Evolutionary conservation across 768 basidiomycete genomes (phyloP).

Genomic region (Neoboletus subvelutipes): DNA sequence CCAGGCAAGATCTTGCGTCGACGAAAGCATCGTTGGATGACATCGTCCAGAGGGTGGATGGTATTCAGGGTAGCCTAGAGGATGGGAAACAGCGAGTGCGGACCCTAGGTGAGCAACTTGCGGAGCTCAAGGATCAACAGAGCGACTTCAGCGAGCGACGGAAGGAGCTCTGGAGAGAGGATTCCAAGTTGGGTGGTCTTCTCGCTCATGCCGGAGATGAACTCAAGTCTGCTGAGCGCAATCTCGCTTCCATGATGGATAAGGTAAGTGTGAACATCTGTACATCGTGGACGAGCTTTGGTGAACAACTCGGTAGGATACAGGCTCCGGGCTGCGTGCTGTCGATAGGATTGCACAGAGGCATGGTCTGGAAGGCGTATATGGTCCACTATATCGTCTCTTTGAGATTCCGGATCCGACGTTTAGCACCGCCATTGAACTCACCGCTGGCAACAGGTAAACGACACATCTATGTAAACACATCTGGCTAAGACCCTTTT

Average conservation of each 20-base stretch:
- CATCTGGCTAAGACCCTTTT: slow-evolving; percentile 3
- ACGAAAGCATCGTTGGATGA: slow-evolving; percentile 50
- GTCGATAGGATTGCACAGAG: slow-evolving; percentile 82
- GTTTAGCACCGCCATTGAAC: slow-evolving; percentile 90
- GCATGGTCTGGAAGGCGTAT: slow-evolving; percentile 76
- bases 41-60: slow-evolving; percentile 57
- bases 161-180: slow-evolving; percentile 95
- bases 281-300: neutral
- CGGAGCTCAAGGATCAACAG: slow-evolving; percentile 62
- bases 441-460: slow-evolving; percentile 94
- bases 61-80: slow-evolving; percentile 58
- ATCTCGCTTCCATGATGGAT: slow-evolving; percentile 91
- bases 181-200: slow-evolving; percentile 80
- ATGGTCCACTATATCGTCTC: slow-evolving; percentile 91
- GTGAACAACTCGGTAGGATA: slow-evolving; percentile 60
- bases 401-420: slow-evolving; percentile 87
- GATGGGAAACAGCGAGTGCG: slow-evolving; percentile 59
- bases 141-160: slow-evolving; percentile 71
- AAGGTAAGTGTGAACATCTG: slow-evolving; percentile 50
- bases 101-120: slow-evolving; percentile 61
- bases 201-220: slow-evolving; percentile 79
- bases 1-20: slow-evolving; percentile 49
- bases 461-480: neutral
- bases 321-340: slow-evolving; percentile 82
- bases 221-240: slow-evolving; percentile 75